Evolutionary conservation across 192 early-diverging fungal species (phyloP), one percentile per base, ranked within the genome.

Genomic region (Gaertneriomyces semiglobifer): DNA sequence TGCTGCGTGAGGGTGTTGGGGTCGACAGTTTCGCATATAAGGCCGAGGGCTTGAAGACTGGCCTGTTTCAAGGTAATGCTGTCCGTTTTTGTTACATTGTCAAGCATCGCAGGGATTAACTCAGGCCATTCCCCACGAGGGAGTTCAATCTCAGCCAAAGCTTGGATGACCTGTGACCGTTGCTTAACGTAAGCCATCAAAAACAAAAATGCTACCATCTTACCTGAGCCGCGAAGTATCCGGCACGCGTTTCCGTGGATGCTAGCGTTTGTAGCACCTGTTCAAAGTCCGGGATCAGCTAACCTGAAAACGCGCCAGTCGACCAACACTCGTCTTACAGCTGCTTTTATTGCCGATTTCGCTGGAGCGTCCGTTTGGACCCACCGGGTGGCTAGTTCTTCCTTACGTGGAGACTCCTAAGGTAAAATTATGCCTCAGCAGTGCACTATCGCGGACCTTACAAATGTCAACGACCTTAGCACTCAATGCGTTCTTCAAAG

Each of bases 121-220:
- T 96, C 92, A 20, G 77, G 77, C 97, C 97, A 99, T 73, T 89
- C 79, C 4, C 83, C 74, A 44, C 74, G 70, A n/a, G 95, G 94
- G 58, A 99, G 81, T 72, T 99, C 97, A 40, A 97, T 91, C 60
- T 86, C 89, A 12, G 90, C 92, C 72, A 99, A 93, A 47, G 94
- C 95, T 47, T 94, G 84, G 69, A 97, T 82, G 48, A 89, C 82
- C 86, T 91, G 70, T 14, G 62, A 11, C 5, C n/a, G 70, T 60
- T 25, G 18, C 39, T 25, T 20, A 68, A 48, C 8, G 14, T 18
- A 60, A 65, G 45, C 14, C 41, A 14, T 57, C 61, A n/a, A 6
- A 10, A 5, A 18, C 59, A 61, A 7, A 38, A n/a, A 5, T 16
- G 5, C 56, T 5, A 63, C 25, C 10, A 58, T 16, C 38, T 10